Evolutionary conservation across 306 rosid species (phyloP).

Genomic region (Malus asiatica): DNA sequence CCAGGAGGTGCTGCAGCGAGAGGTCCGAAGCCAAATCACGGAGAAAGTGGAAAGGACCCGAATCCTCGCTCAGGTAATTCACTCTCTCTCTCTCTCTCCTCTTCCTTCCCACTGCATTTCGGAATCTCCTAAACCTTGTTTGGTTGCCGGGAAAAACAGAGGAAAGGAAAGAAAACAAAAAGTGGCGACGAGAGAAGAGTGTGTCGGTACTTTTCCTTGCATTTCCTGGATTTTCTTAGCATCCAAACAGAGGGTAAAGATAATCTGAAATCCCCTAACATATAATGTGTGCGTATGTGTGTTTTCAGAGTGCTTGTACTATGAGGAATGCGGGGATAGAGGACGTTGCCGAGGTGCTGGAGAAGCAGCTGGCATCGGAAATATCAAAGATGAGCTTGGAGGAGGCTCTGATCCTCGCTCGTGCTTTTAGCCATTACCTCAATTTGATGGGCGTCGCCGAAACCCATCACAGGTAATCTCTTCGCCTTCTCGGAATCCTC

Average conservation of each 20-base stretch:
- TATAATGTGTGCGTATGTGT: neutral
- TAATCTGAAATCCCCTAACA: no score
- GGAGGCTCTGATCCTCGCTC: conserved; percentile 80
- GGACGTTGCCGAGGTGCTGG: conserved; percentile 66
- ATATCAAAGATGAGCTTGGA: conserved; percentile 76
- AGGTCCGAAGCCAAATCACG: conserved; percentile 49
- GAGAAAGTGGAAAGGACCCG: conserved; percentile 69
- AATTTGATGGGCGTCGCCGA: conserved; percentile 90
- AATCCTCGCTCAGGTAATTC: conserved; percentile 69
- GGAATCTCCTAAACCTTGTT: neutral
- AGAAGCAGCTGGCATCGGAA: conserved; percentile 82
- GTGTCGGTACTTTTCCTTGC: neutral
- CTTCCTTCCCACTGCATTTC: neutral
- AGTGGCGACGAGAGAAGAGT: neutral
- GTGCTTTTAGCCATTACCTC: conserved; percentile 86
- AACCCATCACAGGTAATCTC: conserved; percentile 74
- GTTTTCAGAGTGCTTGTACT: conserved; percentile 63
- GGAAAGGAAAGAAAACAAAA: neutral
- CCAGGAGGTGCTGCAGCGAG: conserved; percentile 72
- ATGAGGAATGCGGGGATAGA: conserved; percentile 87
- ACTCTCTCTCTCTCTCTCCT: neutral
- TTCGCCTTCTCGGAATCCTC: neutral
- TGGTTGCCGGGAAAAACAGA: conserved; percentile 20
- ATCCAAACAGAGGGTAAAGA: neutral
- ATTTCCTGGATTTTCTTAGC: neutral